phyloP scores from a whole-genome alignment of 2,329 filamentous ascomycete species.

The Dryadomyces quercivorus region DNA sequence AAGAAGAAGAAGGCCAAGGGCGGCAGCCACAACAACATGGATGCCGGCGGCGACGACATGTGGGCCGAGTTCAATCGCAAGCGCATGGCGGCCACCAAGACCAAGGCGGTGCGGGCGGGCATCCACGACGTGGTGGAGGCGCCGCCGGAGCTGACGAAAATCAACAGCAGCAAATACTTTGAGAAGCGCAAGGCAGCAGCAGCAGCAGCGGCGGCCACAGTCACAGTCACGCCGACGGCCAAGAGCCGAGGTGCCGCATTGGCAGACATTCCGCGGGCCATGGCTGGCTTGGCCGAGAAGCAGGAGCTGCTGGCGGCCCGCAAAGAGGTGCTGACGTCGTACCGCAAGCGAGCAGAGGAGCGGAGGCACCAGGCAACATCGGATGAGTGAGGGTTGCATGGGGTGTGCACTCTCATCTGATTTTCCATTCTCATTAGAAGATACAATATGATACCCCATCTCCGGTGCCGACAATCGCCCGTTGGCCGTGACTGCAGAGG shows the following conservation, averaged over 20 bases:
- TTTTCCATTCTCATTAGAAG: background rate
- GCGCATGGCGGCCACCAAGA: constrained; percentile 40
- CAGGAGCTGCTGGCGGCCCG: constrained; percentile 62
- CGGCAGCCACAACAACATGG: constrained; percentile 8
- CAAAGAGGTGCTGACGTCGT: constrained; percentile 59
- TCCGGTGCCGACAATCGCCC: background rate
- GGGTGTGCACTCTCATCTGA: background rate
- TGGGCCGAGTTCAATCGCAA: constrained; percentile 64
- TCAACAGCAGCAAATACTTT: constrained; percentile 49
- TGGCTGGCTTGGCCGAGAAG: constrained; percentile 58
- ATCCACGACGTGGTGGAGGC: constrained; percentile 55
- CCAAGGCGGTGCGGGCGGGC: constrained; percentile 16
- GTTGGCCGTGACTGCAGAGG: background rate
- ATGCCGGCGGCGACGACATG: constrained; percentile 49
- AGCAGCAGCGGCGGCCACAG: background rate
- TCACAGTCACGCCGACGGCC: background rate
- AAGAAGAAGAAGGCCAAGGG: constrained; percentile 28
- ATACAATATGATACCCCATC: background rate
- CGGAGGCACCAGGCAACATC: constrained; percentile 20
- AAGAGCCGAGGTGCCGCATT: constrained; percentile 25
- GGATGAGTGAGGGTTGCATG: background rate
- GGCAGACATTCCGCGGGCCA: constrained; percentile 54
- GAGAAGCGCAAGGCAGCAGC: constrained; percentile 15
- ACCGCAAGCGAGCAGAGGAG: constrained; percentile 56
- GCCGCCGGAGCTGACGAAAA: constrained; percentile 59